phyloP scores from a whole-genome alignment of 208 protist species.

The Leptomonas seymouri region DNA sequence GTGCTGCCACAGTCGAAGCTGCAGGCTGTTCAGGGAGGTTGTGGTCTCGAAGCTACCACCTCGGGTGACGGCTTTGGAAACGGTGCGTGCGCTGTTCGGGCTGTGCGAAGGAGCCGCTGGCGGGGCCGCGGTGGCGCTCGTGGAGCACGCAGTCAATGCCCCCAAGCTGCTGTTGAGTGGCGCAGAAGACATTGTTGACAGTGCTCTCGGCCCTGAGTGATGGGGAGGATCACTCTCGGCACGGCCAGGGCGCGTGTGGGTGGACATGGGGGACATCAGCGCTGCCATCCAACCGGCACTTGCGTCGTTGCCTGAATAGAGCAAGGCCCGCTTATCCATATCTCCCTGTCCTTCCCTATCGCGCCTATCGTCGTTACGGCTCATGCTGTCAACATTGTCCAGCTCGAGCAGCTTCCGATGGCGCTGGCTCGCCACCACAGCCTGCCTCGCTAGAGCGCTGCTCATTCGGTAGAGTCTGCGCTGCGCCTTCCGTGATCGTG shows the following conservation, averaged over 20 bases:
- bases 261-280: background rate
- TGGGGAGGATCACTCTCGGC: background rate
- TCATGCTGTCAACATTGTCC: background rate
- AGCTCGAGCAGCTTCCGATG: conserved; percentile 20
- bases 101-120: background rate
- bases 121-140: background rate
- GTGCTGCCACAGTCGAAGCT: conserved; percentile 20
- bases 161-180: background rate
- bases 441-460: conserved; percentile 14
- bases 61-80: background rate
- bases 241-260: background rate
- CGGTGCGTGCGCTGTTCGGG: background rate
- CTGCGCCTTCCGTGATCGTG: background rate
- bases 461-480: conserved; percentile 7
- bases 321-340: too few relatives aligned
- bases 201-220: background rate
- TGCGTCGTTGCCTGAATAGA: background rate
- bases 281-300: conserved; percentile 12
- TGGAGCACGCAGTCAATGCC: background rate
- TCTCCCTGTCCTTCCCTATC: background rate
- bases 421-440: conserved; percentile 8
- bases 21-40: conserved; percentile 10
- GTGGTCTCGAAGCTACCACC: conserved; percentile 5
- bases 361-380: background rate
- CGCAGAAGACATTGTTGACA: background rate